A percentile compares a stretch with the other conserved stretches of the same genome.
Evolutionary conservation across 192 early-diverging fungal genomes (phyloP).

Genomic region (Rhizophagus sp.): DNA sequence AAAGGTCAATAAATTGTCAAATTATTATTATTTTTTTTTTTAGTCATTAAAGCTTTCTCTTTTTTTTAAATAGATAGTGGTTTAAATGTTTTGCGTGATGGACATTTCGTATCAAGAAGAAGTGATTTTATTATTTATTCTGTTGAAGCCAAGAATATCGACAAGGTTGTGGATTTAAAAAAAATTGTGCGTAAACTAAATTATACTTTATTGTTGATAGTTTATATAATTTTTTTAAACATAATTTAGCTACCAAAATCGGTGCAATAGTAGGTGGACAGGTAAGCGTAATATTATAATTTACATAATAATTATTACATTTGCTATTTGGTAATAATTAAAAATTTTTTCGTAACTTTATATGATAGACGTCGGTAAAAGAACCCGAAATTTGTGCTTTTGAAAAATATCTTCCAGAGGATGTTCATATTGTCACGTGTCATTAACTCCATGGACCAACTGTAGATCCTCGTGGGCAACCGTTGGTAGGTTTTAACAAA

Average conservation of each 20-base stretch:
- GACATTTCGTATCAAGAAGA: constrained; percentile 77
- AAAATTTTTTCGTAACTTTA: background rate
- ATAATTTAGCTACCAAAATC: constrained; percentile 73
- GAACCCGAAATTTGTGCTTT: constrained; percentile 91
- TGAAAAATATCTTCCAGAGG: constrained; percentile 79
- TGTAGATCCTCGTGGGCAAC: constrained; percentile 79
- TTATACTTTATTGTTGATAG: background rate
- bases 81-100: constrained; percentile 75
- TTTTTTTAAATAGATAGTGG: constrained; percentile 34
- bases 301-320: background rate
- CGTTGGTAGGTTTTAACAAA: constrained; percentile 49
- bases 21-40: too few species aligned
- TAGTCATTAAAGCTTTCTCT: too few species aligned
- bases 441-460: constrained; percentile 96
- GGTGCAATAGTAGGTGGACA: constrained; percentile 90
- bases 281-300: constrained; percentile 25
- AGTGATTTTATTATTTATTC: constrained; percentile 93
- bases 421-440: constrained; percentile 91
- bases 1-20: constrained; percentile 35
- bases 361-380: constrained; percentile 85
- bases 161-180: constrained; percentile 59
- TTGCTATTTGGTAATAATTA: background rate
- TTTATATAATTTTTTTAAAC: constrained; percentile 3
- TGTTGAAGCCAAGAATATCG: constrained; percentile 89
- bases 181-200: too few species aligned